Conservation (phyloP, 78 protist genomes). For the Dictyostelium capitatum region DNA sequence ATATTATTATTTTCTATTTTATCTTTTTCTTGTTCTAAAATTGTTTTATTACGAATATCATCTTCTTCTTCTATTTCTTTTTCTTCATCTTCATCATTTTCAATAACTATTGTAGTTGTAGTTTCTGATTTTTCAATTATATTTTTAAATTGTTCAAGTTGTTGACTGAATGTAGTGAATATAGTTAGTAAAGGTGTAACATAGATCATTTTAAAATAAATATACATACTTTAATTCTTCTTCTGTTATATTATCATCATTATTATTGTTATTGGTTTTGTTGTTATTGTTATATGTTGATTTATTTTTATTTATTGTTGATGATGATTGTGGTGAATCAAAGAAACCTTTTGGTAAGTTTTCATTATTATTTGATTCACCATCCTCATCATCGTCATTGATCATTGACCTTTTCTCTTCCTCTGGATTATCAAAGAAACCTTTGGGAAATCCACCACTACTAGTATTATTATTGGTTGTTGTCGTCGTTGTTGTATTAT, state of each 20-base stretch:
- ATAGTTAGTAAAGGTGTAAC: background rate
- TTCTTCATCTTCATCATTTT: background rate
- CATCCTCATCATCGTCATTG: background rate
- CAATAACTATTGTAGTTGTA: background rate
- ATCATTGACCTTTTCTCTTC: background rate
- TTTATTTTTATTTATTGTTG: background rate
- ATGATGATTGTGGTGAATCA: background rate
- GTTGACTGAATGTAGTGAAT: background rate
- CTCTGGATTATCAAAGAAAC: slow-evolving; percentile 60
- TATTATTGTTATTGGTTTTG: background rate
- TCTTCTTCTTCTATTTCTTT: background rate
- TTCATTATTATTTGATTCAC: background rate
- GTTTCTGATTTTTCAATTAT: background rate
- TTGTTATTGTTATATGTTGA: background rate
- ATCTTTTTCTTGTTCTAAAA: background rate
- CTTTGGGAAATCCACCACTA: background rate
- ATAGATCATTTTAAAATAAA: background rate
- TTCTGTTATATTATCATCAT: slow-evolving; percentile 10
- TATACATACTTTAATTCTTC: slow-evolving; percentile 32
- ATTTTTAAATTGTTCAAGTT: background rate
- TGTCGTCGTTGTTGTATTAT: no score
- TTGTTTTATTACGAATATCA: background rate
- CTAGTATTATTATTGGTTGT: background rate
- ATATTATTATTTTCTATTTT: background rate
- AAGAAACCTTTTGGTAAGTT: background rate